A percentile compares a stretch with the other conserved stretches of the same genome.
These are phyloP conservation scores for Phlyctochytrium planicorne DNA, from an alignment of 192 early-diverging fungal species.

Conservation along the genomic window DNA sequence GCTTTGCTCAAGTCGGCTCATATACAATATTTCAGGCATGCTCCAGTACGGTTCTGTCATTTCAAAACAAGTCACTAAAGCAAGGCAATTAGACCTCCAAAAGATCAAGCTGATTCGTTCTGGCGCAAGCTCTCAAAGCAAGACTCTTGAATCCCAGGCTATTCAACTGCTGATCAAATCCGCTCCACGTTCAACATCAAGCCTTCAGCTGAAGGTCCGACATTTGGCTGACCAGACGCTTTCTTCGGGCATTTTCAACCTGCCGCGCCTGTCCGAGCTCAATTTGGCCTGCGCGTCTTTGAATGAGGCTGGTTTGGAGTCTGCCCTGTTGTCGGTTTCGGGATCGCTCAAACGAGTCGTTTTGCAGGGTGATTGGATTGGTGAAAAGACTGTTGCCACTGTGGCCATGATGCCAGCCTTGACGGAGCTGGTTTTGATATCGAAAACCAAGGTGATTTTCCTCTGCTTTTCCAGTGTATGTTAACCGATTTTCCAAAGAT, in stretches of 20 bases:
- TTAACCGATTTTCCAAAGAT: not conserved
- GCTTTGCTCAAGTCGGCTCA: not conserved
- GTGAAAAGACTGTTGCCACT: not conserved
- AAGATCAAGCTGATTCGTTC: not conserved
- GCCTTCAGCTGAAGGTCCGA: not conserved
- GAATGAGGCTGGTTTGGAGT: not conserved
- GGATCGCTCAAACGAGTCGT: not conserved
- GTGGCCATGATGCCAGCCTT: not conserved
- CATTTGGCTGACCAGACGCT: slow-evolving; percentile 1
- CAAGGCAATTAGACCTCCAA: not conserved
- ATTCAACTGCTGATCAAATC: not conserved
- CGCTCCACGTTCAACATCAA: not conserved
- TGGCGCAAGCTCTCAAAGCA: not conserved
- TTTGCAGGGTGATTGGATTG: not conserved
- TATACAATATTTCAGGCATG: not conserved
- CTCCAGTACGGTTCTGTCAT: not conserved
- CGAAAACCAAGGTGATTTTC: not conserved
- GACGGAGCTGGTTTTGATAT: not conserved
- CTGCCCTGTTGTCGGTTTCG: not conserved
- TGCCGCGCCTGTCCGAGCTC: not conserved
- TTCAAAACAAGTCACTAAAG: not conserved
- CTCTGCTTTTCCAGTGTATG: not conserved
- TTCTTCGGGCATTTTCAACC: not conserved
- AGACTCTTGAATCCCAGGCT: not conserved
- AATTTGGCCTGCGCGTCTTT: not conserved